Evolutionary conservation across 208 protist genomes (phyloP), one percentile per base, ranked within the genome.

Genomic region (Trypanosoma rangeli): DNA sequence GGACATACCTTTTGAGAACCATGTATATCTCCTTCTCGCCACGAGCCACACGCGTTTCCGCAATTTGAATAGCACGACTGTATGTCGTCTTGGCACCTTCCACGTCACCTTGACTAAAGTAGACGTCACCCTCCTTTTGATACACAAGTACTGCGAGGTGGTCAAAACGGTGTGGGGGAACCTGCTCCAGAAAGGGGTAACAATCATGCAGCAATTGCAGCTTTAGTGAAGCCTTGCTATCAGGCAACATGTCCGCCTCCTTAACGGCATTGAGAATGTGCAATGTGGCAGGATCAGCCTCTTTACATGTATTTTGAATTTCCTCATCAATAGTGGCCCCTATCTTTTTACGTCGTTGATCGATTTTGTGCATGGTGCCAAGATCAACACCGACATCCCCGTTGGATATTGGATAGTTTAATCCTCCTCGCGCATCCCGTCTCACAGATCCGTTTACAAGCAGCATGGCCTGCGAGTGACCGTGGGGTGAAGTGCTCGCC

Each of bases 1-100:
- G 68, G 16, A 93, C 86, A 64, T 95, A 95, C 35, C 86, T 80
- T 69, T 92, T 90, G 28, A 95, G 76, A n/a, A 92, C 80, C 76
- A 89, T 86, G 70, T 93, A 93, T 67, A 93, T 83, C 63, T 92
- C 87, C 58, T 84, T 84, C 20, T 84, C 85, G 52, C 84, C 79
- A 60, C 85, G 80, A n/a, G 90, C 90, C 28, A 95, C 86, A 28
- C 80, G 78, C 50, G 78, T 77, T 69, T 95, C 86, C 12, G 90
- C 90, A 28, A 95, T 76, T 54, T 83, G 82, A 78, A 95, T 93
- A 24, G 84, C 90, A 29, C 83, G 78, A 26, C 74, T 76, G 76
- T 90, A 95, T 33, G 76, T 74, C 35, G 81, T 79, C 66, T 87
- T 91, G 33, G 90, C 90, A 54, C 56, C 81, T 26, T 89, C 78